Evolutionary conservation across 805 yeast genomes (phyloP).

Genomic region (Yamadazyma philogaea): DNA sequence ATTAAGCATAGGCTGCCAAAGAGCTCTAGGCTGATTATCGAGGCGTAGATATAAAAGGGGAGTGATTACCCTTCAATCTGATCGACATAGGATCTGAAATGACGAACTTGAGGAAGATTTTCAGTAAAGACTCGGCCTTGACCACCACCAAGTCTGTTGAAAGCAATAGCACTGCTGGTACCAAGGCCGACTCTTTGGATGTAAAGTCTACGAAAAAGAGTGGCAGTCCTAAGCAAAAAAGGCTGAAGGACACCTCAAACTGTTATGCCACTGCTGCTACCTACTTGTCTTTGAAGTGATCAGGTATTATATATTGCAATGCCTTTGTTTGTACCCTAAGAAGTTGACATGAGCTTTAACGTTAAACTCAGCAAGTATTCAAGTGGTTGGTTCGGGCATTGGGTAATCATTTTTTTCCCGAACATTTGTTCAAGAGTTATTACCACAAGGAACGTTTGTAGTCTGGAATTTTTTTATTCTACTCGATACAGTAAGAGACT

Average conservation of each 20-base stretch:
- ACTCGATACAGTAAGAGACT: too few species aligned
- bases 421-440: too few species aligned
- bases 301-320: neutral
- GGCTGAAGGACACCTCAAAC: neutral
- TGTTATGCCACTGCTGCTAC: conserved; percentile 5
- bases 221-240: neutral
- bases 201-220: neutral
- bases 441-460: too few species aligned
- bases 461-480: too few species aligned
- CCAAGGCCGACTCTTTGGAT: neutral
- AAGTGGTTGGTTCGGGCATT: too few species aligned
- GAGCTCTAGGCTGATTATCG: neutral
- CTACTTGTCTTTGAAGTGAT: conserved; percentile 3
- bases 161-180: neutral
- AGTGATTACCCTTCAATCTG: neutral
- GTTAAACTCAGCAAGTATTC: too few species aligned
- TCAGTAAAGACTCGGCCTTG: conserved; percentile 5
- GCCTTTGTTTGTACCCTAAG: too few species aligned
- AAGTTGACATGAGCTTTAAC: too few species aligned
- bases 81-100: neutral
- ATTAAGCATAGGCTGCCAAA: neutral
- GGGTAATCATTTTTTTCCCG: too few species aligned
- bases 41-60: neutral
- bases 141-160: conserved; percentile 5
- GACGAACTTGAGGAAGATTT: neutral